phyloP scores from a whole-genome alignment of 305 asterid genomes.

The Fraxinus angustifolia region DNA sequence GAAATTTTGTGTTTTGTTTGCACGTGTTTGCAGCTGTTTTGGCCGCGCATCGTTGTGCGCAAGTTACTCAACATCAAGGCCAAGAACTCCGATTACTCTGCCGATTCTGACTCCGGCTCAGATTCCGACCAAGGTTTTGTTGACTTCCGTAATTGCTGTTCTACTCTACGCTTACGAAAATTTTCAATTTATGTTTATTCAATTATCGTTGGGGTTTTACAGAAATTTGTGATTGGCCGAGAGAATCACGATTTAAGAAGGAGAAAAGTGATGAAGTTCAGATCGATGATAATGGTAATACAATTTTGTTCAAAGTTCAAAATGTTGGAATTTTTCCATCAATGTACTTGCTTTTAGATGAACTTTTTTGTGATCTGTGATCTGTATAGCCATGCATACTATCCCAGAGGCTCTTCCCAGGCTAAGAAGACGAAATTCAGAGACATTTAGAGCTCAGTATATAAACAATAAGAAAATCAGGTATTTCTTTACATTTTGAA shows the following conservation, averaged over 20 bases:
- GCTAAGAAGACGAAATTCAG: constrained; percentile 84
- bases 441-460: constrained; percentile 84
- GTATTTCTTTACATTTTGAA: constrained; percentile 37
- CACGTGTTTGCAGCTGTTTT: constrained; percentile 75
- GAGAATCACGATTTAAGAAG: constrained; percentile 49
- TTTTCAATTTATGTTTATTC: neutral
- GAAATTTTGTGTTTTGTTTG: constrained; percentile 88
- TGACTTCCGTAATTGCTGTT: neutral
- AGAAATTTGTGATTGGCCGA: constrained; percentile 47
- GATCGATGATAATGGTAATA: constrained; percentile 46
- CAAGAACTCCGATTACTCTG: constrained; percentile 63
- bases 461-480: constrained; percentile 73
- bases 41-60: constrained; percentile 78
- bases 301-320: neutral
- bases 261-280: constrained; percentile 35
- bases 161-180: neutral
- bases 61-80: constrained; percentile 63
- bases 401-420: constrained; percentile 57
- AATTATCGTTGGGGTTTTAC: constrained; percentile 4
- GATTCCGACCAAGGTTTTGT: constrained; percentile 58
- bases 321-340: neutral
- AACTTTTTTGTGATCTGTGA: neutral
- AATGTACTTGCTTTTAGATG: neutral
- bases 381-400: constrained; percentile 16
- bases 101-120: constrained; percentile 58